Evolutionary conservation across 2,329 filamentous ascomycete species (phyloP).

Genomic region (Parastagonospora avenae): DNA sequence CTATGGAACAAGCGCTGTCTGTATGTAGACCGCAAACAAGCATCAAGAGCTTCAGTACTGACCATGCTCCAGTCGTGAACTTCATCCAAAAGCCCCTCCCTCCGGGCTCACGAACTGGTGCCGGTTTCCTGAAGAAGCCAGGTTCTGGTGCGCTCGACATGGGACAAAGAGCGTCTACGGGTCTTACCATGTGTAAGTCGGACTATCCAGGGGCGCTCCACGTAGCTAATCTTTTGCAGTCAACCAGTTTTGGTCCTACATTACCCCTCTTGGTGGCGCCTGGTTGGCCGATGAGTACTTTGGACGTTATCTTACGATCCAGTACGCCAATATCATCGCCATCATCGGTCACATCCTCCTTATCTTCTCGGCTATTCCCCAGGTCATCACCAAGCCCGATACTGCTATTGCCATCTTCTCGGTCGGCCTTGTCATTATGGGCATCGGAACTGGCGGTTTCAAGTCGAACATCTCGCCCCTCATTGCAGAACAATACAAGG

Average conservation of each 20-base stretch:
- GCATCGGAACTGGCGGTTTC: conserved; percentile 71
- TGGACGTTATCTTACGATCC: conserved; percentile 65
- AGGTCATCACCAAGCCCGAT: conserved; percentile 54
- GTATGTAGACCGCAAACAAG: conserved; percentile 10
- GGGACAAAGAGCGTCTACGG: conserved; percentile 60
- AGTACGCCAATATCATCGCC: conserved; percentile 63
- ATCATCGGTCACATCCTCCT: conserved; percentile 62
- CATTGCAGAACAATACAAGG: conserved; percentile 62
- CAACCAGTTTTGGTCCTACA: conserved; percentile 62
- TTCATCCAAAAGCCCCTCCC: conserved; percentile 45
- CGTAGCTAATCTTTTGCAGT: conserved; percentile 23
- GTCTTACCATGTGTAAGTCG: conserved; percentile 51
- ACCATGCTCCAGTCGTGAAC: conserved; percentile 31
- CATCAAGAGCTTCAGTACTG: not conserved
- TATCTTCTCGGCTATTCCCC: conserved; percentile 61
- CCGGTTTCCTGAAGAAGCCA: conserved; percentile 39
- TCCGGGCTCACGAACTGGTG: conserved; percentile 40
- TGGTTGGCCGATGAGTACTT: conserved; percentile 65
- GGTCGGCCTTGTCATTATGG: conserved; percentile 65
- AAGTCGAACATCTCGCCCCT: conserved; percentile 67
- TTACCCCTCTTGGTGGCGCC: conserved; percentile 64
- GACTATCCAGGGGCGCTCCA: not conserved
- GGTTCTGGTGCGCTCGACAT: conserved; percentile 58
- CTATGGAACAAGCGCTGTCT: conserved; percentile 46
- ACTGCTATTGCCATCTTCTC: conserved; percentile 60